Percentiles rank a stretch among this genome's conserved stretches.
phyloP scores from a whole-genome alignment of 768 basidiomycete genomes.

The Lactarius sp. region DNA sequence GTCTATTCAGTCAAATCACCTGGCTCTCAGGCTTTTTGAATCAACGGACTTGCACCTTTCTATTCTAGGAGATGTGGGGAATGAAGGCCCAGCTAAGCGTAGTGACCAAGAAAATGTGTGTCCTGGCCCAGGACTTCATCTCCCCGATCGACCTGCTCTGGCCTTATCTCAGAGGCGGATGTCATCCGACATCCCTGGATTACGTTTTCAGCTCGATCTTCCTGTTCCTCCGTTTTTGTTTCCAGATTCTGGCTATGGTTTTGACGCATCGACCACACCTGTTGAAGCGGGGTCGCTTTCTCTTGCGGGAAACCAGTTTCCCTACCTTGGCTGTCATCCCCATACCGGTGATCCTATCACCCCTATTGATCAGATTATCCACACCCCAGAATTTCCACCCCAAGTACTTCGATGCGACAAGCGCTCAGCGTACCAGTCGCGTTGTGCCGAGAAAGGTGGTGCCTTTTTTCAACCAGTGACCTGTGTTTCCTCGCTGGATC shows the following conservation, averaged over 20 bases:
- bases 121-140: neutral
- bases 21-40: conserved; percentile 1
- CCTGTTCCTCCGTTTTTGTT: conserved; percentile 22
- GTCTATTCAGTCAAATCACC: conserved; percentile 12
- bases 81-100: neutral
- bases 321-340: conserved; percentile 12
- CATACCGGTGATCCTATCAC: conserved; percentile 22
- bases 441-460: conserved; percentile 6
- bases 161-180: conserved; percentile 35
- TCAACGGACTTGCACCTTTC: conserved; percentile 16
- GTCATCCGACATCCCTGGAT: conserved; percentile 31
- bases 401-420: conserved; percentile 26
- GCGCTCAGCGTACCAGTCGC: conserved; percentile 1
- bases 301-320: conserved; percentile 8
- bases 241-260: conserved; percentile 24
- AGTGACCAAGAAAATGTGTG: conserved; percentile 16
- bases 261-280: conserved; percentile 3
- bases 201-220: conserved; percentile 27
- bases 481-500: neutral
- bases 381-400: conserved; percentile 30
- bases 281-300: conserved; percentile 5
- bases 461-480: conserved; percentile 7
- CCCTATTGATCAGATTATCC: conserved; percentile 32
- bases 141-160: conserved; percentile 10
- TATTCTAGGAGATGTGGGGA: neutral